phyloP scores from a whole-genome alignment of 208 protist species.

The Strigomonas culicis region DNA sequence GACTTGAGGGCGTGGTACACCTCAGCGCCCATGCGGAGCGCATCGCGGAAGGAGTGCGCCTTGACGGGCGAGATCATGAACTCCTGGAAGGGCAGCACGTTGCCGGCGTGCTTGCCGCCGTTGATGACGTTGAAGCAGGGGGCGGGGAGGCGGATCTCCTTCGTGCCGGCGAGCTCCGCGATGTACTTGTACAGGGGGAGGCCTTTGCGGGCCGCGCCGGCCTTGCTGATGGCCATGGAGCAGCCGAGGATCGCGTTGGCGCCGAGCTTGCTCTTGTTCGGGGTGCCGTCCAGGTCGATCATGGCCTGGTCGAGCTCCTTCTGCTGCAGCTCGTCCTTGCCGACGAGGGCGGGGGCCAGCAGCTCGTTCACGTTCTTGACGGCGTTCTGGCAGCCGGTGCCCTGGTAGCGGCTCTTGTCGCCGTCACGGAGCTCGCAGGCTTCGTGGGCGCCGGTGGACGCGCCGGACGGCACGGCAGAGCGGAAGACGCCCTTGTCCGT shows the following conservation, averaged over 20 bases:
- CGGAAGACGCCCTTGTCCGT: slow-evolving; percentile 95
- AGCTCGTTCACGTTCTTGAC: slow-evolving; percentile 97
- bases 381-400: slow-evolving; percentile 96
- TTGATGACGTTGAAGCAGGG: slow-evolving; percentile 99
- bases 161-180: slow-evolving; percentile 87
- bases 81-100: slow-evolving; percentile 94
- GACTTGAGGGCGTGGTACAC: slow-evolving; percentile 98
- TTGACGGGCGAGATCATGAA: slow-evolving; percentile 99
- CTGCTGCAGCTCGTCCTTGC: slow-evolving; percentile 92
- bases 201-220: slow-evolving; percentile 85
- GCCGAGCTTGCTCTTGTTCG: slow-evolving; percentile 96
- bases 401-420: slow-evolving; percentile 92
- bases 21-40: slow-evolving; percentile 95
- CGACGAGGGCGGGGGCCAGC: slow-evolving; percentile 92
- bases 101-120: slow-evolving; percentile 98
- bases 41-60: slow-evolving; percentile 94
- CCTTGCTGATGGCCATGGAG: slow-evolving; percentile 97
- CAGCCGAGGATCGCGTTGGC: slow-evolving; percentile 99
- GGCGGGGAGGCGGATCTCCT: slow-evolving; percentile 85
- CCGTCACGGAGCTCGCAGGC: slow-evolving; percentile 97
- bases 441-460: slow-evolving; percentile 99
- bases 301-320: slow-evolving; percentile 93
- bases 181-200: slow-evolving; percentile 97
- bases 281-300: slow-evolving; percentile 95
- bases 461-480: slow-evolving; percentile 97